Evolutionary conservation across 345 rosid genomes (phyloP), one percentile per base, ranked within the genome.

Genomic region (Lepidium africanum): DNA sequence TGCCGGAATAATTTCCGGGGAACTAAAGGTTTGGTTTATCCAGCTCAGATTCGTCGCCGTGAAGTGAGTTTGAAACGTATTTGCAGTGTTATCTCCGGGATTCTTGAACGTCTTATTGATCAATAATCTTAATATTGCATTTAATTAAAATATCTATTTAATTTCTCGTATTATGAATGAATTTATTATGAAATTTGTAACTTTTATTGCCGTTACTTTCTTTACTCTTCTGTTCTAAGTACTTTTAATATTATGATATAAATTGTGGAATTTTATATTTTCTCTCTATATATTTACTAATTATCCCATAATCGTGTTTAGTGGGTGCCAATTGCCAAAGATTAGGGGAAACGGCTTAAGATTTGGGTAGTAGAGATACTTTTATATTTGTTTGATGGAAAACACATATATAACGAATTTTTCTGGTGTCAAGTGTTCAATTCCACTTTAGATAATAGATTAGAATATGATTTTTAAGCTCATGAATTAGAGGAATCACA

Each of bases 11-110:
- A 78, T 0, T 92, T 90, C 56, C 76, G 79, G 57, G 75, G 82
- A 77, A 69, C 45, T 38, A 67, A 71, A 4, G 81, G 84, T 1
- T 17, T 83, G 78, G 73, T 54, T 57, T 92, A 88, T 72, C 94
- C 89, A 35, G 62, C 37, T 36, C 90, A 84, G 85, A 76, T 92
- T 64, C 85, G 77, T 0, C 54, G 72, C 4, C 80, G 89, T 76
- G 97, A 87, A 55, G 81, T 72, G n/a, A 87, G 87, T 21, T 69
- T 92, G 59, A 82, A 70, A 82, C 87, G 74, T 59, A 80, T 92
- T 3, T 92, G 96, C 70, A 87, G 85, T 72, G 90, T 92, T 32
- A 80, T 78, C 2, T 59, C 84, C 65, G 87, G 86, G 32, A 90
- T 92, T 59, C 55, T 88, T 65, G 87, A 88, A 69, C 55, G 72